Base-by-base conservation (phyloP, 2,329 filamentous ascomycete species). In the Akanthomyces uredinophilus region DNA sequence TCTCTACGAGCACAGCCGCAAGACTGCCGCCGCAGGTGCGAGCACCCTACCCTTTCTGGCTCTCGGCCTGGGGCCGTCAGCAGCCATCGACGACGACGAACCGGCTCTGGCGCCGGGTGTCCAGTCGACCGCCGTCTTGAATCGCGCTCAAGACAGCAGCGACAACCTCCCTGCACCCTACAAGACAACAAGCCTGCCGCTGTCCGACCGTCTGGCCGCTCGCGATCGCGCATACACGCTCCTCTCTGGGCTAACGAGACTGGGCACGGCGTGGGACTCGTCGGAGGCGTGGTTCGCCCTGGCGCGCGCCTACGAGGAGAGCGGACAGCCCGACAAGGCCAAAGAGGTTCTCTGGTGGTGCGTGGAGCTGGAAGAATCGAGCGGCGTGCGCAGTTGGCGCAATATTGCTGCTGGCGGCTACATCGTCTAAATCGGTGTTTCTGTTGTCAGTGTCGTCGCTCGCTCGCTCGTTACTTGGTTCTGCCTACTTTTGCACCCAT, bases 331-430 rank as follows among this genome's bases (percentile, higher is more conserved):
- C 1, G 90, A 95, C 43, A 96, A 94, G 78, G 90, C 95, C 16
- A 96, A 93, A 77, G 90, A 95, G 68, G 92, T 93, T 51, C 81
- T 98, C 7, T 98, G 95, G 95, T 98, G 94, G 92, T 96, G 93
- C 69, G 90, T 99, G 14, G 92, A 97, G 75, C 80, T 99, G 35
- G 95, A 98, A 72, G 94, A 99, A 72, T 87, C 86, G 8, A 86
- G 85, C 66, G 91, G 89, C 0, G 83, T 96, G 53, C 85, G 95
- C 62, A 83, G 85, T 63, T 98, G 94, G 95, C 83, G 80, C 35
- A 87, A 83, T 66, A 81, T 92, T 32, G 87, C 84, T 4, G 81
- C 81, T 55, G 86, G 87, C 22, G 83, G 88, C 22, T 91, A 90
- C 74, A 83, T 90, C 46, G 67, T 77, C 39, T 77, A 68, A 49